phyloP scores from a whole-genome alignment of 306 rosid genomes.

The Dalbergia cultrata region DNA sequence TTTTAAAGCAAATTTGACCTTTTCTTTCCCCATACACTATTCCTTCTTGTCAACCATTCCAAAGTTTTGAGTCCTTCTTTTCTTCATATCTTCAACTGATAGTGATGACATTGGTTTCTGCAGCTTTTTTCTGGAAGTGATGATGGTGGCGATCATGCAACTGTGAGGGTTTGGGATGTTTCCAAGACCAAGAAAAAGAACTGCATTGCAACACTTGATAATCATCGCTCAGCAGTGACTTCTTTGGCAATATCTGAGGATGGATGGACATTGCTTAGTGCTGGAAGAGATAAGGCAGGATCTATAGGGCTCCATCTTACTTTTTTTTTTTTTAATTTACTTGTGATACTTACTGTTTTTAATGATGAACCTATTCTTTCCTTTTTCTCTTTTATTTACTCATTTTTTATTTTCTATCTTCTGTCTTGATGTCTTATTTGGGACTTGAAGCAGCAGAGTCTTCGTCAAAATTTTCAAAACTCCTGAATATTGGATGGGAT shows the following conservation, averaged over 20 bases:
- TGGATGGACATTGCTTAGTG: conserved; percentile 86
- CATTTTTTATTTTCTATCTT: background rate
- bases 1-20: conserved; percentile 22
- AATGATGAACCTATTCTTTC: background rate
- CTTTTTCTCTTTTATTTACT: background rate
- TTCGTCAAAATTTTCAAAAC: background rate
- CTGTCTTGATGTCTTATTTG: conserved; percentile 8
- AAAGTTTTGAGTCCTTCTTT: conserved; percentile 14
- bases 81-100: conserved; percentile 32
- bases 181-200: conserved; percentile 66
- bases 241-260: conserved; percentile 89
- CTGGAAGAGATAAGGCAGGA: conserved; percentile 93
- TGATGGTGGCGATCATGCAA: conserved; percentile 87
- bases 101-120: conserved; percentile 36
- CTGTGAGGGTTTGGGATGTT: conserved; percentile 86
- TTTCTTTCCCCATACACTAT: background rate
- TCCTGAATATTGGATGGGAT: conserved; percentile 1
- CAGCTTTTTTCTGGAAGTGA: conserved; percentile 98
- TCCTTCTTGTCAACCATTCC: conserved; percentile 23
- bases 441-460: conserved; percentile 19
- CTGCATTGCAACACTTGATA: conserved; percentile 69
- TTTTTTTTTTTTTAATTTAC: conserved; percentile 33
- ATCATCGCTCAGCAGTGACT: conserved; percentile 84
- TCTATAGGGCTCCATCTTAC: conserved; percentile 28
- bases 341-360: background rate